phyloP scores from a whole-genome alignment of 129 eudicot genomes.

The Tagetes erecta region DNA sequence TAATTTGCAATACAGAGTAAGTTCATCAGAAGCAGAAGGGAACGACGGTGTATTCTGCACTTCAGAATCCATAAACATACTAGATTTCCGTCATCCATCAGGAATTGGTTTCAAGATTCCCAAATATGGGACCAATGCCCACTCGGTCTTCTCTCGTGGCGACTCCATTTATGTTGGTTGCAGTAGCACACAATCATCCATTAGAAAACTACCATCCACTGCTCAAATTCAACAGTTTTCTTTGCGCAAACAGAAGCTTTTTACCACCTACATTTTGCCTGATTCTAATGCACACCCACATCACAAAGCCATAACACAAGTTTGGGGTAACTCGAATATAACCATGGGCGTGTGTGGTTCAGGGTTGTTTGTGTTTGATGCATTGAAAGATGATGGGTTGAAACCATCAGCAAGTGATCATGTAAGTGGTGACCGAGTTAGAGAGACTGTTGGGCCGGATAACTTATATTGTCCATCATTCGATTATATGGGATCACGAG shows the following conservation, averaged over 20 bases:
- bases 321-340: slow-evolving; percentile 76
- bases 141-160: slow-evolving; percentile 78
- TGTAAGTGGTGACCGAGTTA: slow-evolving; percentile 38
- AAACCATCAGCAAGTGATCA: slow-evolving; percentile 38
- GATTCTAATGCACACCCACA: slow-evolving; percentile 68
- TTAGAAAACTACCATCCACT: slow-evolving; percentile 43
- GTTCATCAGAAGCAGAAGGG: slow-evolving; percentile 91
- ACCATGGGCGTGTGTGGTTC: slow-evolving; percentile 80
- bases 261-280: slow-evolving; percentile 58
- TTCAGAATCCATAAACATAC: slow-evolving; percentile 66
- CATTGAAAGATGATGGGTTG: slow-evolving; percentile 53
- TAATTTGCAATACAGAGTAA: slow-evolving; percentile 51
- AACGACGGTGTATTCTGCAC: slow-evolving; percentile 92
- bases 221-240: slow-evolving; percentile 80
- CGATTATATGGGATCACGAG: slow-evolving; percentile 73
- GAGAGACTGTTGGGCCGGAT: slow-evolving; percentile 71
- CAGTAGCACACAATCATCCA: slow-evolving; percentile 44
- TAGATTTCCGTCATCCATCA: slow-evolving; percentile 89
- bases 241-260: slow-evolving; percentile 65
- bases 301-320: slow-evolving; percentile 76
- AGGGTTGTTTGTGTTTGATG: slow-evolving; percentile 70
- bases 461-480: slow-evolving; percentile 84
- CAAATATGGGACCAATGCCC: slow-evolving; percentile 46
- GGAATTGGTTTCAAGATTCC: slow-evolving; percentile 84
- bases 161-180: slow-evolving; percentile 76